Evolutionary conservation across 2,329 filamentous ascomycete species (phyloP), one percentile per base, ranked within the genome.

Genomic region (Neonectria ditissima): DNA sequence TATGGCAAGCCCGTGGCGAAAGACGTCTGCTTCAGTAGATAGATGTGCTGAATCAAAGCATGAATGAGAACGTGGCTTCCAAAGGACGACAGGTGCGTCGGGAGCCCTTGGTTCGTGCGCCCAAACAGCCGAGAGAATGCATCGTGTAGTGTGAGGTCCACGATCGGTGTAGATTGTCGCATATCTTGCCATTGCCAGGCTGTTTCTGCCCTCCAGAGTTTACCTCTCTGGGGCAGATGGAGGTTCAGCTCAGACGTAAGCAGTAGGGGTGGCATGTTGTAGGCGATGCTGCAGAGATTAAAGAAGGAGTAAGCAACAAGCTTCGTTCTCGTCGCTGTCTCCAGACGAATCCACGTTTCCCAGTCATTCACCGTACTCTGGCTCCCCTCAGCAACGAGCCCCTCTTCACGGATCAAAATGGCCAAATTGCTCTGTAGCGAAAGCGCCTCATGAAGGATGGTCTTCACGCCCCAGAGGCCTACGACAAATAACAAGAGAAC

Each of bases 31-130:
- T 91, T 90, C 22, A 91, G 76, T 39, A 92, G 81, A 74, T 90
- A 92, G 16, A 93, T 89, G 65, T 92, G 89, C 70, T 93, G 91
- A 11, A 92, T 84, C 24, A 93, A 75, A 4, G 89, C 90, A 71
- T 92, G 90, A 3, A 93, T 90, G 34, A 93, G 80, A 8, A 92
- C 85, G 67, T 93, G 92, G 69, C 91, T 91, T 1, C 90, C 91
- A 7, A 91, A 77, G 0, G 88, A 87, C 0, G 86, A 87, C 59
- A 87, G 80, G 47, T 83, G 82, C 0, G 81, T 77, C 1, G 83
- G 82, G 1, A 85, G 79, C 0, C 79, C 80, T 65, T 86, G 82
- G 1, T 80, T 79, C 3, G 81, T 78, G 37, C 87, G 83, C 26
- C 85, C 81, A 37, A 90, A 81, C 0, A 90, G 78, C 43, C 84